Conservation (phyloP, 805 yeast genomes). For the Torulaspora indica region DNA sequence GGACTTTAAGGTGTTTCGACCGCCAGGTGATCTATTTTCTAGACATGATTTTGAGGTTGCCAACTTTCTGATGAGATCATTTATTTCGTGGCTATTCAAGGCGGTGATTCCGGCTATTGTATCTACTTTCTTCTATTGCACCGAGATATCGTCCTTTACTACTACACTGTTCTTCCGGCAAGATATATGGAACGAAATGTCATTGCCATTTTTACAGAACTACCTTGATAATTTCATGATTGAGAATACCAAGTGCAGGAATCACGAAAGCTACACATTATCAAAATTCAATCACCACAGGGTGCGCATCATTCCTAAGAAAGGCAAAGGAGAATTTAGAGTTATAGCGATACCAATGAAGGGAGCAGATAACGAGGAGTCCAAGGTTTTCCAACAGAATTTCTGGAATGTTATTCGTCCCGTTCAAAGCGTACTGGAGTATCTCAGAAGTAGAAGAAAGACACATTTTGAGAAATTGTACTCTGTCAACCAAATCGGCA, state of each 20-base stretch:
- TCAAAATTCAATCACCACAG: constrained; percentile 38
- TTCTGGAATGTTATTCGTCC: constrained; percentile 43
- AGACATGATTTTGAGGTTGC: constrained; percentile 43
- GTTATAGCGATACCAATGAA: constrained; percentile 52
- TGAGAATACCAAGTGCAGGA: constrained; percentile 16
- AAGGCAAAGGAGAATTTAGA: constrained; percentile 46
- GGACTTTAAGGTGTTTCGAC: constrained; percentile 55
- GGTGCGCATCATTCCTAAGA: constrained; percentile 56
- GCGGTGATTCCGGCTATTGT: constrained; percentile 45
- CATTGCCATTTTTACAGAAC: constrained; percentile 39
- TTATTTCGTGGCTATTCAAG: constrained; percentile 57
- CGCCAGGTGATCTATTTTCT: constrained; percentile 29
- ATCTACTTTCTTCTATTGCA: constrained; percentile 58
- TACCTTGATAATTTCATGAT: constrained; percentile 42
- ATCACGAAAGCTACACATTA: constrained; percentile 21
- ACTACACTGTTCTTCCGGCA: constrained; percentile 52
- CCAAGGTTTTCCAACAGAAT: constrained; percentile 35
- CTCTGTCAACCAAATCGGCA: constrained; percentile 46
- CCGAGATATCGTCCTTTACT: constrained; percentile 46
- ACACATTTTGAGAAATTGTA: constrained; percentile 35
- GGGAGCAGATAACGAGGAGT: constrained; percentile 36
- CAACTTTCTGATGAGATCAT: constrained; percentile 35
- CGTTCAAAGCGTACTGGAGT: constrained; percentile 36
- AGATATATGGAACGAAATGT: constrained; percentile 48
- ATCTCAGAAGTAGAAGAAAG: constrained; percentile 31